A percentile compares a stretch with the other conserved stretches of the same genome.
These are phyloP conservation scores for Coccomyxa sp. DNA, from an alignment of 139 green algal species.

Conservation along the genomic window DNA sequence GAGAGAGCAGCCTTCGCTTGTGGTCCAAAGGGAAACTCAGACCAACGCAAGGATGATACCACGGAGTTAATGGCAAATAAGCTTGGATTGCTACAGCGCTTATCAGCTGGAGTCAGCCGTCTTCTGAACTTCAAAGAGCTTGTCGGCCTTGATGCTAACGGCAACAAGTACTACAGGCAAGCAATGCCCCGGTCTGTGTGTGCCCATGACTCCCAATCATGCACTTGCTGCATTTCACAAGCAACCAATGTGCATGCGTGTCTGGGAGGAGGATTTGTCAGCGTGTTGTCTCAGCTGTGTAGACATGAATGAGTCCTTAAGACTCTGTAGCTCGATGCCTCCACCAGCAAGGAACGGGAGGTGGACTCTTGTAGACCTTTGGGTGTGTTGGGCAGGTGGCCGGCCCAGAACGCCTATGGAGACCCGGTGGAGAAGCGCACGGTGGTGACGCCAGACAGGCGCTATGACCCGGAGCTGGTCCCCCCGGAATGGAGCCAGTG, in stretches of 20 bases:
- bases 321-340: no score
- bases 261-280: no score
- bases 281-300: no score
- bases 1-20: no score
- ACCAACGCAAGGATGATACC: background rate
- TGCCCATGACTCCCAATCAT: no score
- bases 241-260: no score
- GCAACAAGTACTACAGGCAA: slow-evolving; percentile 34
- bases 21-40: no score
- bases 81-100: background rate
- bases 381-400: slow-evolving; percentile 3
- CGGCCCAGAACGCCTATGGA: slow-evolving; percentile 17
- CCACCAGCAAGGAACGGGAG: no score
- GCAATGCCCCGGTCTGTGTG: no score
- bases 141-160: slow-evolving; percentile 18
- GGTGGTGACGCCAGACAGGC: slow-evolving; percentile 13
- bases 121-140: slow-evolving; percentile 19
- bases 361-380: no score
- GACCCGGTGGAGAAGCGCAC: slow-evolving; percentile 21
- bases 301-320: no score
- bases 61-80: slow-evolving; percentile 3
- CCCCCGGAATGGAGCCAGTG: slow-evolving; percentile 33
- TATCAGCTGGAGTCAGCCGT: slow-evolving; percentile 4
- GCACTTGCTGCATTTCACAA: no score
- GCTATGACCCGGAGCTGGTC: slow-evolving; percentile 17